Base-by-base conservation (phyloP, 1,284 basidiomycete genomes). In the Ceratorhiza oryzae-sativae region DNA sequence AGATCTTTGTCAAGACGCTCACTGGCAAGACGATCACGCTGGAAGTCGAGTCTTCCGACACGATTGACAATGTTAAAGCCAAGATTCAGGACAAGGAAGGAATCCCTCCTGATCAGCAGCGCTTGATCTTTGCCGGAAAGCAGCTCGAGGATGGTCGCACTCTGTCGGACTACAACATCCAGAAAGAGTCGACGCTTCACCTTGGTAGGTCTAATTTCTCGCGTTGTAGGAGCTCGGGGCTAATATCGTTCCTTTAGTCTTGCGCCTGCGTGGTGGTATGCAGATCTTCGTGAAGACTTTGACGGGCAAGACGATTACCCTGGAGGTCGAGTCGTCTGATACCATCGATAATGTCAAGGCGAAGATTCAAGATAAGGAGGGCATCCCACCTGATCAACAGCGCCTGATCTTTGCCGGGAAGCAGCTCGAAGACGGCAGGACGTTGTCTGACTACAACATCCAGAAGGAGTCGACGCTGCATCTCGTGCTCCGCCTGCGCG, bases 1-100 rank as follows among this genome's bases (percentile, higher is more conserved):
- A 83, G 77, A 82, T 83, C 76, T 83, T 83, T 78, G 82, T 83
- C 77, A 83, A 83, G 79, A 82, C 81, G 75, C 71, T 87, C 55
- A 86, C 85, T 73, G 86, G 86, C 74, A 87, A 86, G 81, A 86
- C 85, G 72, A 86, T 87, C 81, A 86, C 86, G 74, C 83, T 86
- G 76, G 86, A 87, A 79, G 85, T 86, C 60, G 85, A 86, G 79
- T 84, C 84, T 42, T 83, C 82, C 48, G 85, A 86, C 80, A 86
- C 86, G 56, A 85, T 86, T 76, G 85, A 86, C 81, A 85, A 86
- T 76, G 83, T 84, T 79, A 82, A 83, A 80, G 79, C 81, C 76
- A 83, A 83, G 80, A 83, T 84, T 77, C 82, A 83, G 79, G 82
- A 83, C 79, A 82, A 82, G 79, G 82, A 83, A 77, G 82, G 81